phyloP scores from a whole-genome alignment of 495 filamentous ascomycete genomes.

The Aspergillus affinis region DNA sequence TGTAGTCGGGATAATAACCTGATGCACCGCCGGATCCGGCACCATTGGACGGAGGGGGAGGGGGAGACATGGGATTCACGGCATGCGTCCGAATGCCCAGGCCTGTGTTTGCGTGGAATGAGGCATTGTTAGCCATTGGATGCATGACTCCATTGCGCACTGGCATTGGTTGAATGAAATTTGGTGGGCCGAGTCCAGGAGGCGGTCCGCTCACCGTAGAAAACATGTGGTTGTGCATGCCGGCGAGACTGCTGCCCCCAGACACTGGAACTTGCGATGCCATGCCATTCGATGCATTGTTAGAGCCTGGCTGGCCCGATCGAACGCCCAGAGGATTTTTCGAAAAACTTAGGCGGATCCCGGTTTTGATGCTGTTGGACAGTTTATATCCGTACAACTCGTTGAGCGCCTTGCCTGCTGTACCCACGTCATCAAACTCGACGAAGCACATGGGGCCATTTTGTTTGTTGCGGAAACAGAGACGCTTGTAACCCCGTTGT shows the following conservation, averaged over 20 bases:
- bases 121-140: slow-evolving; percentile 33
- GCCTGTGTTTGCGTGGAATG: slow-evolving; percentile 45
- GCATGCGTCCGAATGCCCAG: slow-evolving; percentile 45
- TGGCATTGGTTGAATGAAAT: slow-evolving; percentile 49
- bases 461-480: slow-evolving; percentile 96
- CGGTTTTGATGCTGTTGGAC: slow-evolving; percentile 92
- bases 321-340: slow-evolving; percentile 97
- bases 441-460: slow-evolving; percentile 99
- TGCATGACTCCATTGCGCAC: slow-evolving; percentile 37
- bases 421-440: slow-evolving; percentile 93
- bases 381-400: slow-evolving; percentile 87
- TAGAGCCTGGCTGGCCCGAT: slow-evolving; percentile 63
- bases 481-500: slow-evolving; percentile 91
- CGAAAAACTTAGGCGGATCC: slow-evolving; percentile 96
- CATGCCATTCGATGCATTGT: slow-evolving; percentile 50
- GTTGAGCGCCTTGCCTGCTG: slow-evolving; percentile 89
- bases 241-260: slow-evolving; percentile 51
- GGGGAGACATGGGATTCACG: slow-evolving; percentile 43
- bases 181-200: slow-evolving; percentile 72
- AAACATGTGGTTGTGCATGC: slow-evolving; percentile 61
- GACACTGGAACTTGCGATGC: slow-evolving; percentile 48
- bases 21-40: slow-evolving; percentile 38
- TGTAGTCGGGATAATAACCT: slow-evolving; percentile 55
- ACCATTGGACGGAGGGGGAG: slow-evolving; percentile 35
- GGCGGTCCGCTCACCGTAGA: slow-evolving; percentile 73